phyloP scores from a whole-genome alignment of 2,329 filamentous ascomycete genomes.

The Acrodontium crateriforme region DNA sequence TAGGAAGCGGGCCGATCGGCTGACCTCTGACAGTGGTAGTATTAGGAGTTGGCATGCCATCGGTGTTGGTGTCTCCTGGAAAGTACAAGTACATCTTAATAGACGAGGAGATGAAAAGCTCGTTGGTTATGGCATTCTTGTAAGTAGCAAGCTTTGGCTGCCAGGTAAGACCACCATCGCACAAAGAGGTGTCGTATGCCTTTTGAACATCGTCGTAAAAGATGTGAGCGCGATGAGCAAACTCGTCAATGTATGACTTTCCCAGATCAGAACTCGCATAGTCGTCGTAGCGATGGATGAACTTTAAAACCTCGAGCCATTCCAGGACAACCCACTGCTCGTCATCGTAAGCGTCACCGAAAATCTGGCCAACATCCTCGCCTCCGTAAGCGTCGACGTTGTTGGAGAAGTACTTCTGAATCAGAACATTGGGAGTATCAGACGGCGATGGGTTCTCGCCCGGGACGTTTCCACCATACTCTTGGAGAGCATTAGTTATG shows the following conservation, averaged over 20 bases:
- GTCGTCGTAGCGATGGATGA: slow-evolving; percentile 16
- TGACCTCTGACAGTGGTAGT: too few species aligned
- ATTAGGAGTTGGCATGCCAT: slow-evolving; percentile 18
- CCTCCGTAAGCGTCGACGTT: slow-evolving; percentile 15
- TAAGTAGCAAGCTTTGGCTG: slow-evolving; percentile 69
- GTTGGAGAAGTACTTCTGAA: slow-evolving; percentile 12
- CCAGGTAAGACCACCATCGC: slow-evolving; percentile 83
- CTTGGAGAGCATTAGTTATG: slow-evolving; percentile 8
- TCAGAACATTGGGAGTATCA: slow-evolving; percentile 13
- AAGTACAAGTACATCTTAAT: slow-evolving; percentile 85
- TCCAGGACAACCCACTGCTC: slow-evolving; percentile 21
- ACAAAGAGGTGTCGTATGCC: slow-evolving; percentile 73
- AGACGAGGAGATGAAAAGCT: slow-evolving; percentile 76
- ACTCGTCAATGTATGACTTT: slow-evolving; percentile 56
- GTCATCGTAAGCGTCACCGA: slow-evolving; percentile 21
- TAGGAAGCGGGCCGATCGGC: too few species aligned
- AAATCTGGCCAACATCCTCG: slow-evolving; percentile 20
- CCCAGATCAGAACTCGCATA: slow-evolving; percentile 50
- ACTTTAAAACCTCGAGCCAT: slow-evolving; percentile 21
- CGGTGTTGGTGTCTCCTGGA: slow-evolving; percentile 59
- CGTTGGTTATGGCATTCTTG: slow-evolving; percentile 95
- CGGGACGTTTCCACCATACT: slow-evolving; percentile 6
- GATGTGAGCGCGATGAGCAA: slow-evolving; percentile 68
- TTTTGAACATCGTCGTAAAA: slow-evolving; percentile 74
- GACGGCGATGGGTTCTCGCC: too few species aligned